Percentiles rank a stretch among this genome's conserved stretches.
Evolutionary conservation across 2,329 filamentous ascomycete genomes (phyloP).

Genomic region (Verticillium klebahnii): DNA sequence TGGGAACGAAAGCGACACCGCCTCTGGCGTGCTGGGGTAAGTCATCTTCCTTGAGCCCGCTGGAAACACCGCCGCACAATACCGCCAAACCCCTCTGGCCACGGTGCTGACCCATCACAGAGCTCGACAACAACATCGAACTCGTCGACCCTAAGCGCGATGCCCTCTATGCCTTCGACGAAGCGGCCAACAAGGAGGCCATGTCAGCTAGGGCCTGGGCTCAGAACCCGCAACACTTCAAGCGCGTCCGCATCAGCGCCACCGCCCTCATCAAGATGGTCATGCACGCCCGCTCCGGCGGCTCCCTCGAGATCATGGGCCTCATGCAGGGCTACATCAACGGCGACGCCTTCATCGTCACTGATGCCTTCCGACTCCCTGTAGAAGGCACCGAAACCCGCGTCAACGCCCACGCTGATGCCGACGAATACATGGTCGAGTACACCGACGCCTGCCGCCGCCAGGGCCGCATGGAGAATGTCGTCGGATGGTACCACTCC

Average conservation of each 20-base stretch:
- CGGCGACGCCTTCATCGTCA: constrained; percentile 81
- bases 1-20: not conserved
- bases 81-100: not conserved
- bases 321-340: constrained; percentile 95
- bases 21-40: not conserved
- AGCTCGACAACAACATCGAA: constrained; percentile 81
- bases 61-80: not conserved
- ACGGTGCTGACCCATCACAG: constrained; percentile 36
- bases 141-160: constrained; percentile 84
- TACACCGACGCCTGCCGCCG: constrained; percentile 75
- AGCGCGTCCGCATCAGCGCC: constrained; percentile 86
- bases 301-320: constrained; percentile 92
- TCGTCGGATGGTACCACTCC: constrained; percentile 96
- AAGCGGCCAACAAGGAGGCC: constrained; percentile 61
- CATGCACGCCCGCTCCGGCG: constrained; percentile 96
- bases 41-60: not conserved
- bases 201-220: constrained; percentile 68
- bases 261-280: constrained; percentile 97
- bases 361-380: constrained; percentile 87
- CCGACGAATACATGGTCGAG: constrained; percentile 93
- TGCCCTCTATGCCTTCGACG: constrained; percentile 83
- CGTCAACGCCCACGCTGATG: constrained; percentile 92
- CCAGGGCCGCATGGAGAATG: constrained; percentile 78
- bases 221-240: constrained; percentile 81
- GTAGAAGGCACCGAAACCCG: constrained; percentile 98